phyloP scores from a whole-genome alignment of 169 alveolate species.

The Eimeria zaria region DNA sequence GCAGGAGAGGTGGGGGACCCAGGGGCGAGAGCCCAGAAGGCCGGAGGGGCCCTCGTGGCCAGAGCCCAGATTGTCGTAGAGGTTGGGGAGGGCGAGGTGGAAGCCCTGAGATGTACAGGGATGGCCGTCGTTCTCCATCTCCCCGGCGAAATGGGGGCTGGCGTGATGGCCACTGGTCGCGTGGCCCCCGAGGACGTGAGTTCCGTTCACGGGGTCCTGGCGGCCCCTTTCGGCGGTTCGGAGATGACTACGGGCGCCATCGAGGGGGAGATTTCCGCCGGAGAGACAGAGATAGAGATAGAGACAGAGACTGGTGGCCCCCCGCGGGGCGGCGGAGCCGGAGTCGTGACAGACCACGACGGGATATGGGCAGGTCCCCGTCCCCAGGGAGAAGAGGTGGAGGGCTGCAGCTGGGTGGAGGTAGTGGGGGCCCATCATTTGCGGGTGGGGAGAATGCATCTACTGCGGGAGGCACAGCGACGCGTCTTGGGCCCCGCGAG shows the following conservation, averaged over 20 bases:
- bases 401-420: slow-evolving; percentile 70
- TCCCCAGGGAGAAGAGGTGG: slow-evolving; percentile 53
- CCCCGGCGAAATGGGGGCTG: slow-evolving; percentile 50
- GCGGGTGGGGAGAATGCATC: slow-evolving; percentile 30
- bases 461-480: slow-evolving; percentile 23
- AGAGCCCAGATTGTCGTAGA: not conserved
- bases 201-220: slow-evolving; percentile 65
- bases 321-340: slow-evolving; percentile 73
- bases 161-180: slow-evolving; percentile 59
- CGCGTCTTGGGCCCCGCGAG: slow-evolving; percentile 77
- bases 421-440: slow-evolving; percentile 74
- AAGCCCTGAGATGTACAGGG: slow-evolving; percentile 48
- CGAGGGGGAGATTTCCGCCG: slow-evolving; percentile 77
- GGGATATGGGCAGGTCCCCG: slow-evolving; percentile 36
- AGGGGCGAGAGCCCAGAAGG: slow-evolving; percentile 24
- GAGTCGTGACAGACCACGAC: slow-evolving; percentile 71
- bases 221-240: slow-evolving; percentile 71
- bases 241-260: slow-evolving; percentile 61
- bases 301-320: slow-evolving; percentile 77
- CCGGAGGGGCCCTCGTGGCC: slow-evolving; percentile 60
- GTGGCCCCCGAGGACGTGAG: slow-evolving; percentile 65
- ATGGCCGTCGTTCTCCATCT: slow-evolving; percentile 25
- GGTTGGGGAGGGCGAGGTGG: slow-evolving; percentile 65
- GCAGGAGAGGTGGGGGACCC: slow-evolving; percentile 56
- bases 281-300: slow-evolving; percentile 43